Conservation (phyloP, 768 basidiomycete genomes). For the Cyclocybe cylindracea region DNA sequence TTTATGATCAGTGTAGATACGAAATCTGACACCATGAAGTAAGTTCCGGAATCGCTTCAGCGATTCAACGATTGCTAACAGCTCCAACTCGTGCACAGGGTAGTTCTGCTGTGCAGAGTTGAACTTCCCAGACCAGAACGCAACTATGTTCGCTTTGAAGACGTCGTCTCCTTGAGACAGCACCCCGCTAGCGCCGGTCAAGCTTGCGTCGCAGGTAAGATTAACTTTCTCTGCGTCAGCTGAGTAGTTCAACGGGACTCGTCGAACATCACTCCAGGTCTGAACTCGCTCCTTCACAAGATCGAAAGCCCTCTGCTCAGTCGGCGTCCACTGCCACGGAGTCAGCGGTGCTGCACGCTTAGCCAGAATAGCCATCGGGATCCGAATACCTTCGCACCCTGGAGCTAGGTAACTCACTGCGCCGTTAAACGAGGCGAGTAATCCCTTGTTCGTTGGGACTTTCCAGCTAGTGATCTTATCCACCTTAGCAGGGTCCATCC, state of each 20-base stretch:
- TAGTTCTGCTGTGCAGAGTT: constrained; percentile 26
- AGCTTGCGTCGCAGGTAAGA: constrained; percentile 27
- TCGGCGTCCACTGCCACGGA: constrained; percentile 20
- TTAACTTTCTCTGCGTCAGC: constrained; percentile 16
- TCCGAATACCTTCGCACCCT: too few species aligned
- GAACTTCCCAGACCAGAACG: constrained; percentile 30
- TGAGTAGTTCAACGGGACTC: constrained; percentile 12
- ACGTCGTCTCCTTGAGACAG: constrained; percentile 25
- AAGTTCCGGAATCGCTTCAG: constrained; percentile 24
- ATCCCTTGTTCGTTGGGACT: too few species aligned
- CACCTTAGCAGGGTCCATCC: too few species aligned
- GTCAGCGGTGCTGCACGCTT: constrained; percentile 6
- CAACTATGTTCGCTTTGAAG: constrained; percentile 28
- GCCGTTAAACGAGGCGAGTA: too few species aligned
- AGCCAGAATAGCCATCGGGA: too few species aligned
- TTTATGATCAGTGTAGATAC: constrained; percentile 31
- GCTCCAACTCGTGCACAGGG: constrained; percentile 24
- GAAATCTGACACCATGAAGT: constrained; percentile 28
- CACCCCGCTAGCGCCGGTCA: constrained; percentile 24
- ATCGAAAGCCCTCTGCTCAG: constrained; percentile 29
- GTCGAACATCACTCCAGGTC: constrained; percentile 10
- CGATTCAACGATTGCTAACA: constrained; percentile 35
- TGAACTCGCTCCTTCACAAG: constrained; percentile 24
- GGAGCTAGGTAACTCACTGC: too few species aligned
- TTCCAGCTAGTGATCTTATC: too few species aligned